These are phyloP conservation scores for Phialocephala sp. DNA, from an alignment of 2,329 filamentous ascomycete genomes.

Conservation along the genomic window DNA sequence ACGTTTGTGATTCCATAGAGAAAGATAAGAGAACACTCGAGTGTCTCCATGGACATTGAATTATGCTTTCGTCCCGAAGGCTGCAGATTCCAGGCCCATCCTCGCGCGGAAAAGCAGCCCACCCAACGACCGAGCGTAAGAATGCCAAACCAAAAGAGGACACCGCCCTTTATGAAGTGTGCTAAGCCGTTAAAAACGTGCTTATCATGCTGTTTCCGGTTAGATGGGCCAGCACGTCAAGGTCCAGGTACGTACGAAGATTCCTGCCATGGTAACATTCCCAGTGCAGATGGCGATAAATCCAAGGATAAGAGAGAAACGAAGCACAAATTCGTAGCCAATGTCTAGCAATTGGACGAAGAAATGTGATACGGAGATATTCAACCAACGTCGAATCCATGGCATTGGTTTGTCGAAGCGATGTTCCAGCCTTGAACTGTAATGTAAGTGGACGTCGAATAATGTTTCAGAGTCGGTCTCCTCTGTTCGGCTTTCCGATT, in stretches of 20 bases:
- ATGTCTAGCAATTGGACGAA: no score
- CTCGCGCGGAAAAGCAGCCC: neutral
- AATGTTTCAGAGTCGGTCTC: no score
- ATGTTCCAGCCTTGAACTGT: no score
- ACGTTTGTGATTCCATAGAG: neutral
- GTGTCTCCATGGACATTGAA: neutral
- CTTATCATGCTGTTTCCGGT: neutral
- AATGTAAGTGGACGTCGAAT: no score
- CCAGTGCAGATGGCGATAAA: neutral
- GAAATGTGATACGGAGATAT: no score
- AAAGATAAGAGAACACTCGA: neutral
- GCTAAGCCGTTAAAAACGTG: conserved; percentile 1
- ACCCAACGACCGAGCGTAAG: neutral
- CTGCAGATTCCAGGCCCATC: neutral
- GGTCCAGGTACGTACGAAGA: neutral
- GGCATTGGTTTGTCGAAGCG: no score
- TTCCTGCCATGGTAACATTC: neutral
- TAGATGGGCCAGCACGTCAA: no score
- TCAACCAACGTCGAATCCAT: no score
- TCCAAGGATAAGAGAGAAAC: no score
- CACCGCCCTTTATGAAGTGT: conserved; percentile 4
- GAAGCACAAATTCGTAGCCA: no score
- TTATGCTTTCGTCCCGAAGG: no score
- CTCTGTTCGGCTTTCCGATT: no score
- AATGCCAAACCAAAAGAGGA: neutral